Evolutionary conservation across 2,329 filamentous ascomycete genomes (phyloP).

Genomic region (Intubia oerlemansii): DNA sequence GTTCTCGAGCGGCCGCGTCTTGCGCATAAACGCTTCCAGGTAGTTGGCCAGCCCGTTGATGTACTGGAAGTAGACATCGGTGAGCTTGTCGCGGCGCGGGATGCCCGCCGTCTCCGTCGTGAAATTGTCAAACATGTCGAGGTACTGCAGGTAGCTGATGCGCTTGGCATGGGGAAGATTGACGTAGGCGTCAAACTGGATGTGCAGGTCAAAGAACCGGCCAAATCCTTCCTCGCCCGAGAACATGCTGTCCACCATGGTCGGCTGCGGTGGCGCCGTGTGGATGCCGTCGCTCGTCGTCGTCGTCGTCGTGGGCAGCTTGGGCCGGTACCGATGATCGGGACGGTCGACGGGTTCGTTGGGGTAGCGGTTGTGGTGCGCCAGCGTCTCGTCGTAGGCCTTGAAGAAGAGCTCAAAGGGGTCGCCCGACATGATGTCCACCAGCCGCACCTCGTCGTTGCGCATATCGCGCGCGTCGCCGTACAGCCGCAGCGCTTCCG

Average conservation of each 20-base stretch:
- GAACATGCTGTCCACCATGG: conserved; percentile 75
- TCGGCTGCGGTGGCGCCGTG: conserved; percentile 18
- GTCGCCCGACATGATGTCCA: conserved; percentile 26
- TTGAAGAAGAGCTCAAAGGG: conserved; percentile 84
- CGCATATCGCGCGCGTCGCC: conserved; percentile 52
- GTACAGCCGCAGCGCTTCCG: conserved; percentile 64
- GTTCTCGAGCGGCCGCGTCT: conserved; percentile 71
- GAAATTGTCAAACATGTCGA: conserved; percentile 81
- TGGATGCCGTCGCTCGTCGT: background rate
- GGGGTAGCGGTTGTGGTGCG: conserved; percentile 77
- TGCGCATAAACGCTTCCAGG: conserved; percentile 69
- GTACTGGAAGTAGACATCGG: conserved; percentile 82
- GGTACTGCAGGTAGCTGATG: conserved; percentile 76
- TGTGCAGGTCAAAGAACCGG: conserved; percentile 75
- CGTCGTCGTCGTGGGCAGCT: conserved; percentile 21
- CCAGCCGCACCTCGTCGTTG: conserved; percentile 60
- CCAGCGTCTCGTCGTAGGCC: conserved; percentile 59
- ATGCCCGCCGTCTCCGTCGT: conserved; percentile 49
- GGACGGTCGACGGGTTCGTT: conserved; percentile 92
- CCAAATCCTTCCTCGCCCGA: conserved; percentile 90
- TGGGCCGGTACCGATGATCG: conserved; percentile 69
- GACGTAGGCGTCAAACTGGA: conserved; percentile 67
- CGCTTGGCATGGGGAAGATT: conserved; percentile 78
- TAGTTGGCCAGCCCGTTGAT: conserved; percentile 62
- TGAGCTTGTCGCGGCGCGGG: conserved; percentile 67